A percentile compares a stretch with the other conserved stretches of the same genome.
phyloP scores from a whole-genome alignment of 805 yeast species.

The Metschnikowia hibisci region DNA sequence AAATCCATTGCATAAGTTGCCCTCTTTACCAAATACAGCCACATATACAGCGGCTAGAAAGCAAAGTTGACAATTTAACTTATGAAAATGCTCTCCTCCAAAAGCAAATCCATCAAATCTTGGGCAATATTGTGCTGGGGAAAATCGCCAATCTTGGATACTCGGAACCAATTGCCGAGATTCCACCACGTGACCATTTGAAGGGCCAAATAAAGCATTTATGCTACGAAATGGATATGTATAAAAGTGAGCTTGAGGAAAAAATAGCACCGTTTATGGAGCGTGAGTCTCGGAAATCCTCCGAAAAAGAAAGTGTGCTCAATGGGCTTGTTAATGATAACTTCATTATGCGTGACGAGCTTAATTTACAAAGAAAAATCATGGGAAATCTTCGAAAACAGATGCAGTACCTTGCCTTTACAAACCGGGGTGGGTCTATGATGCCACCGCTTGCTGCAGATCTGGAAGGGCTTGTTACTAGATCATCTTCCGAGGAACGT shows the following conservation, averaged over 20 bases:
- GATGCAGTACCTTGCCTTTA: slow-evolving; percentile 45
- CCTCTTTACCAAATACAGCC: slow-evolving; percentile 31
- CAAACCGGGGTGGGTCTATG: slow-evolving; percentile 21
- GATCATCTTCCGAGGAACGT: slow-evolving; percentile 9
- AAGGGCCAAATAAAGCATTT: slow-evolving; percentile 30
- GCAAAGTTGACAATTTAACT: slow-evolving; percentile 24
- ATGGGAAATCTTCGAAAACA: slow-evolving; percentile 48
- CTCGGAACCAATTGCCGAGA: slow-evolving; percentile 45
- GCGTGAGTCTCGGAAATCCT: slow-evolving; percentile 18
- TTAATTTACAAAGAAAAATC: slow-evolving; percentile 42
- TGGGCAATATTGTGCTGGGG: slow-evolving; percentile 48
- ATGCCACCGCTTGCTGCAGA: background rate
- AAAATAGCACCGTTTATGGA: slow-evolving; percentile 33
- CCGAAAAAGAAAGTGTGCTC: slow-evolving; percentile 25
- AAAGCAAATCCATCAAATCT: slow-evolving; percentile 41
- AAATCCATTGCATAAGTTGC: slow-evolving; percentile 33
- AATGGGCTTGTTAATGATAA: slow-evolving; percentile 34
- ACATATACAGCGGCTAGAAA: slow-evolving; percentile 19
- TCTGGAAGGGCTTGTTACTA: background rate
- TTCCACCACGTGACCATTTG: slow-evolving; percentile 20
- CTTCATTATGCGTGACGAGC: slow-evolving; percentile 43
- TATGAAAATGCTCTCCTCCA: slow-evolving; percentile 40
- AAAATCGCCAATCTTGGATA: slow-evolving; percentile 49
- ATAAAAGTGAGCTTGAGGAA: slow-evolving; percentile 41
- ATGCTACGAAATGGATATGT: slow-evolving; percentile 41